Conservation (phyloP, 352 stramenopile genomes). For the Phytophthora kernoviae region DNA sequence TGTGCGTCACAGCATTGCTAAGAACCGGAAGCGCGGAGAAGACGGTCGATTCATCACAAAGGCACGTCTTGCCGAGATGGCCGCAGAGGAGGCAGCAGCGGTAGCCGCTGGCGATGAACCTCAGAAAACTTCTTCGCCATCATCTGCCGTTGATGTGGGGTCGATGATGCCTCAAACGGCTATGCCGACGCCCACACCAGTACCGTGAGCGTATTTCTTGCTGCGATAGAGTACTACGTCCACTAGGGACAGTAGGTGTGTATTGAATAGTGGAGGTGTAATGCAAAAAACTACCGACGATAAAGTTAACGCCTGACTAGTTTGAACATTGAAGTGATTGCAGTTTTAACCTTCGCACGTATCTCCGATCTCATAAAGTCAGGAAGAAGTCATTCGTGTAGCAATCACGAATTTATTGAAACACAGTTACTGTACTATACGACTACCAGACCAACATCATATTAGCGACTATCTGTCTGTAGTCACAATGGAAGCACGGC, state of each 20-base stretch:
- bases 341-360: no score
- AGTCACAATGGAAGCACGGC: conserved; percentile 60
- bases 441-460: neutral
- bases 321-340: no score
- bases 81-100: conserved; percentile 48
- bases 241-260: conserved; percentile 13
- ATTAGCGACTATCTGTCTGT: neutral
- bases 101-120: conserved; percentile 10
- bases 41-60: conserved; percentile 87
- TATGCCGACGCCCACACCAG: conserved; percentile 35
- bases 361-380: no score
- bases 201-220: conserved; percentile 29
- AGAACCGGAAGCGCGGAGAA: conserved; percentile 81
- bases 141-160: conserved; percentile 15
- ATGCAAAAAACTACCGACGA: conserved; percentile 8
- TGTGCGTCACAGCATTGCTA: conserved; percentile 83
- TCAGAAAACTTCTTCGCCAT: conserved; percentile 21
- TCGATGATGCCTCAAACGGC: conserved; percentile 27
- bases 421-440: neutral
- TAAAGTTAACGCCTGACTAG: neutral
- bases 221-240: conserved; percentile 26
- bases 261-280: conserved; percentile 24
- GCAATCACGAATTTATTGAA: conserved; percentile 1
- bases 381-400: neutral
- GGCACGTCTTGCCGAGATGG: conserved; percentile 73